A percentile compares a stretch with the other conserved stretches of the same genome.
phyloP scores from a whole-genome alignment of 129 eudicot genomes.

The carrot (Daucus carota) region DH1_v3.0 NC_030381.2:21322001-21322500 shows the following conservation, averaged over 20 bases:
- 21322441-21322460: neutral
- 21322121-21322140: neutral
- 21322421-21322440: neutral
- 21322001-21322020: conserved; percentile 42
- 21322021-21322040: neutral
- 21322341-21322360: neutral
- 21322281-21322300: conserved; percentile 99
- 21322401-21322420: neutral
- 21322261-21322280: conserved; percentile 92
- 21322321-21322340: conserved; percentile 28
- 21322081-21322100: neutral
- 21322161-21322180: conserved; percentile 36
- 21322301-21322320: conserved; percentile 89
- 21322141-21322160: conserved; percentile 3
- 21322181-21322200: conserved; percentile 90
- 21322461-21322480: neutral
- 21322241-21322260: conserved; percentile 84
- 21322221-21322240: conserved; percentile 94
- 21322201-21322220: conserved; percentile 99
- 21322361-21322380: neutral
- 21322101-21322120: neutral
- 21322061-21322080: conserved; percentile 12
- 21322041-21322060: neutral
- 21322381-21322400: neutral
- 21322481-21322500: neutral